Percentiles rank a stretch among this genome's conserved stretches.
Evolutionary conservation across 768 basidiomycete genomes (phyloP).

Genomic region (Tremella yokohamensis): DNA sequence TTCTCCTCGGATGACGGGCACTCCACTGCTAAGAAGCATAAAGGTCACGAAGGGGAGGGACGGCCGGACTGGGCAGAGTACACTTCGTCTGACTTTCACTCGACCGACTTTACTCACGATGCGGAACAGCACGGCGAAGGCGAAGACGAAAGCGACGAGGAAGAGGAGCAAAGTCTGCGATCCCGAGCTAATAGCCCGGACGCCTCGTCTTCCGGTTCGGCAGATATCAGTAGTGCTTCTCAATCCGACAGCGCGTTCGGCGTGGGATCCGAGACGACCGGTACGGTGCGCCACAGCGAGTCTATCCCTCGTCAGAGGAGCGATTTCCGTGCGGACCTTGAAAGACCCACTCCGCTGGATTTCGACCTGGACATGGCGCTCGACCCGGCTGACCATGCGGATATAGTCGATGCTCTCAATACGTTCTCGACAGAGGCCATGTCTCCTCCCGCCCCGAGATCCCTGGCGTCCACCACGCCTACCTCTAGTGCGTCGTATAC

Average conservation of each 20-base stretch:
- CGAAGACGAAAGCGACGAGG: too few species aligned
- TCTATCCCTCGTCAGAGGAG: not conserved
- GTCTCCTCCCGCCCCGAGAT: not conserved
- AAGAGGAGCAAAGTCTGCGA: not conserved
- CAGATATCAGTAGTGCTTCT: not conserved
- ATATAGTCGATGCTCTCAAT: constrained; percentile 1
- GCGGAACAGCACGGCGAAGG: too few species aligned
- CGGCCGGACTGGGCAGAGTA: not conserved
- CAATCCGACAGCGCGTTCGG: not conserved
- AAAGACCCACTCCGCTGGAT: not conserved
- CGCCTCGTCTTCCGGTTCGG: not conserved
- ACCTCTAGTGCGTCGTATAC: not conserved
- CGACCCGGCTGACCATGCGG: not conserved
- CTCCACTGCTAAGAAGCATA: not conserved
- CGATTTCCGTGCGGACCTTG: constrained; percentile 3
- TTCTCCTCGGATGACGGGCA: not conserved
- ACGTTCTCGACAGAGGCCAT: not conserved
- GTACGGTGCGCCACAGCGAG: constrained; percentile 1
- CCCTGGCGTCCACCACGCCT: not conserved
- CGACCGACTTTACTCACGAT: not conserved
- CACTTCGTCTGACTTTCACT: not conserved
- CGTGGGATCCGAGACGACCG: not conserved
- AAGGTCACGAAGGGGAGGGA: not conserved
- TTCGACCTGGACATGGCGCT: not conserved
- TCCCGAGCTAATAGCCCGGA: not conserved